Evolutionary conservation across 305 asterid species (phyloP).

Genomic region (Plantago lanceolata): DNA sequence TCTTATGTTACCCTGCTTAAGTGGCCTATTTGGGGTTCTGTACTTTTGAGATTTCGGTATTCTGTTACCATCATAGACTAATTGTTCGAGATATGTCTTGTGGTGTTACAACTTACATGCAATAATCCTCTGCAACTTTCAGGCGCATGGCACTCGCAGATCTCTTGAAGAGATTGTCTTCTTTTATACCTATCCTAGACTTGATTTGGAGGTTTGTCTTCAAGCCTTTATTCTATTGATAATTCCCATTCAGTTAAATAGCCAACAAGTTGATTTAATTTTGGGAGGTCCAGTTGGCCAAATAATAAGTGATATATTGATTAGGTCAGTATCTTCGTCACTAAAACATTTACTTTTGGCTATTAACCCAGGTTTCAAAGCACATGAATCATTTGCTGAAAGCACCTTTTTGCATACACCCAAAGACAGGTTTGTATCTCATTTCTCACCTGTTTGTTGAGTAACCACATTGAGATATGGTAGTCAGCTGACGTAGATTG

Average conservation of each 20-base stretch:
- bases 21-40: too few relatives aligned
- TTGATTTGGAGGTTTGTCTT: conserved; percentile 78
- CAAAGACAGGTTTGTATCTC: conserved; percentile 66
- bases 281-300: background rate
- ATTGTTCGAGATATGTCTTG: conserved; percentile 4
- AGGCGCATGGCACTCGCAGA: conserved; percentile 62
- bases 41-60: too few relatives aligned
- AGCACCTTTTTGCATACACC: conserved; percentile 95
- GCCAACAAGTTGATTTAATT: conserved; percentile 5
- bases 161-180: conserved; percentile 84
- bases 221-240: conserved; percentile 14
- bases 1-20: too few relatives aligned
- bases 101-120: conserved; percentile 3
- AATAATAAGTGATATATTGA: background rate
- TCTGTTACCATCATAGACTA: background rate
- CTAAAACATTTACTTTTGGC: conserved; percentile 18
- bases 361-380: conserved; percentile 64
- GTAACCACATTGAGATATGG: conserved; percentile 5
- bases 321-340: conserved; percentile 12
- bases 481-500: conserved; percentile 13
- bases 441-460: conserved; percentile 11
- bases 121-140: conserved; percentile 25
- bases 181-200: conserved; percentile 80
- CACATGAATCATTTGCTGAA: conserved; percentile 92
- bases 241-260: conserved; percentile 8